Conservation (phyloP, 257 asterid genomes). For the Striga asiatica region DNA sequence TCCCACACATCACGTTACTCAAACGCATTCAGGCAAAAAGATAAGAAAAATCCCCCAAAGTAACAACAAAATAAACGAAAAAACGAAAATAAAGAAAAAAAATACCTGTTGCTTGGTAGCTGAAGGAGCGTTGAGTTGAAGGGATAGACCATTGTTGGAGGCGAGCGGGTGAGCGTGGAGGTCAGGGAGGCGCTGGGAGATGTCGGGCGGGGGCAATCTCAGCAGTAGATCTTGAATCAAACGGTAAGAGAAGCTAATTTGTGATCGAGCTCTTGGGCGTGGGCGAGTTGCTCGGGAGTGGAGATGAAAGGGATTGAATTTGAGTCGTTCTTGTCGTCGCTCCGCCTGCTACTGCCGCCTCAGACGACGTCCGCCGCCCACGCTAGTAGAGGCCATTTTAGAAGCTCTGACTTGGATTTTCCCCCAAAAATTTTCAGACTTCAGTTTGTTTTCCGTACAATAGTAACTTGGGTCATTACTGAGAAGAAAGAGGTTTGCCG, state of each 20-base stretch:
- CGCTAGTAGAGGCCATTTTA: constrained; percentile 76
- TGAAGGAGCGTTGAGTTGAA: constrained; percentile 85
- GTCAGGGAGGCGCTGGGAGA: constrained; percentile 85
- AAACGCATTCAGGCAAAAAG: not conserved
- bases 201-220: constrained; percentile 88
- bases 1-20: too few relatives aligned
- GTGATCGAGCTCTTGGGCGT: constrained; percentile 55
- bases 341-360: constrained; percentile 40
- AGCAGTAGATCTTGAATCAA: constrained; percentile 90
- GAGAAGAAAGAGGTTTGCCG: too few relatives aligned
- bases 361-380: constrained; percentile 99
- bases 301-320: constrained; percentile 66
- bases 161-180: constrained; percentile 97
- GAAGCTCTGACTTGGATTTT: not conserved
- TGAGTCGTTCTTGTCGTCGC: constrained; percentile 43
- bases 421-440: too few relatives aligned
- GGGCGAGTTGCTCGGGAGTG: constrained; percentile 67
- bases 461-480: too few relatives aligned
- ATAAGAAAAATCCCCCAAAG: not conserved
- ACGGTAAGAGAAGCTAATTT: constrained; percentile 59
- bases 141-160: constrained; percentile 75
- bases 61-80: not conserved
- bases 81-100: not conserved
- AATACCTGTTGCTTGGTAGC: constrained; percentile 79
- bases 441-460: too few relatives aligned